phyloP scores from a whole-genome alignment of 306 rosid species.

The Prunus armeniaca region DNA sequence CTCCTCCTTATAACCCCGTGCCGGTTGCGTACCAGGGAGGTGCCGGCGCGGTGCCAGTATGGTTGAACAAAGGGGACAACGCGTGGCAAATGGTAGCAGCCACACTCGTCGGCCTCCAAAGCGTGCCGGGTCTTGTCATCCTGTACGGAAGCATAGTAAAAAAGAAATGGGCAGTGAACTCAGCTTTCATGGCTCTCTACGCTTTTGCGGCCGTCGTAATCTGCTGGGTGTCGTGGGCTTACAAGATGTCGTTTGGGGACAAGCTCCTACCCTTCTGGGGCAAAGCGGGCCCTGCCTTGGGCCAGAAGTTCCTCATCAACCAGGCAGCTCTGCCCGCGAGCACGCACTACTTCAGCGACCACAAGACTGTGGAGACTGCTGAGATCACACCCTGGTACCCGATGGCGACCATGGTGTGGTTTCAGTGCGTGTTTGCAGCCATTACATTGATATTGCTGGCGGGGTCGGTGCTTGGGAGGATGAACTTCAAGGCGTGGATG shows the following conservation, averaged over 20 bases:
- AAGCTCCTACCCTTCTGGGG: constrained; percentile 23
- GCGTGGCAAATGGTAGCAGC: constrained; percentile 65
- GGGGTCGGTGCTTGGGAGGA: constrained; percentile 22
- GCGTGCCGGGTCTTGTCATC: constrained; percentile 60
- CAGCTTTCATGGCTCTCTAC: constrained; percentile 28
- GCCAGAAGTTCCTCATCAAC: constrained; percentile 9
- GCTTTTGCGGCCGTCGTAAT: constrained; percentile 19
- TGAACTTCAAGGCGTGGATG: constrained; percentile 30
- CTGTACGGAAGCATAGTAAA: constrained; percentile 62
- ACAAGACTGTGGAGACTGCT: not conserved
- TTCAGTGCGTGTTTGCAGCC: constrained; percentile 14
- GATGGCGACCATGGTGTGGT: constrained; percentile 16
- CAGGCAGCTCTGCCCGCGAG: constrained; percentile 4
- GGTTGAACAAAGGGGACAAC: constrained; percentile 77
- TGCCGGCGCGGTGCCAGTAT: constrained; percentile 37
- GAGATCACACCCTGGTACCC: not conserved
- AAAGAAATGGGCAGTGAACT: constrained; percentile 57
- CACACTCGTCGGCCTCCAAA: constrained; percentile 54
- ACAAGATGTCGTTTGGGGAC: constrained; percentile 22
- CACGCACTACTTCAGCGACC: not conserved
- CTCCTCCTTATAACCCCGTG: constrained; percentile 19
- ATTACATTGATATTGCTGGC: constrained; percentile 16
- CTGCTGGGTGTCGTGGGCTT: constrained; percentile 24
- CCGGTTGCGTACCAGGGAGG: constrained; percentile 41
- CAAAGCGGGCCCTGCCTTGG: not conserved